Evolutionary conservation across 306 rosid genomes (phyloP).

Genomic region (Begonia fuchsioides): DNA sequence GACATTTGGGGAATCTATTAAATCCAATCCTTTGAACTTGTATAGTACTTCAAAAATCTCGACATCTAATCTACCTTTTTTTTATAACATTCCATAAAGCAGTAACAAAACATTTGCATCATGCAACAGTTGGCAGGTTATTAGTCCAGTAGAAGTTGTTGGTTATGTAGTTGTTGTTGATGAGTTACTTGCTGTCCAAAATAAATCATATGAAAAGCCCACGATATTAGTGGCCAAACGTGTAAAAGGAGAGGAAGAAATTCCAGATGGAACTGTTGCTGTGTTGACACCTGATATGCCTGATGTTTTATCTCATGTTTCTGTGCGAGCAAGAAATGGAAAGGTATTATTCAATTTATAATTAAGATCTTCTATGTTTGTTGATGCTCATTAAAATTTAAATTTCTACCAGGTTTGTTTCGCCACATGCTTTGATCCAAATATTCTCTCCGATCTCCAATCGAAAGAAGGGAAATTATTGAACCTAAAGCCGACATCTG

Average conservation of each 20-base stretch:
- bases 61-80: too few species aligned
- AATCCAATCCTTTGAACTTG: neutral
- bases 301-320: constrained; percentile 93
- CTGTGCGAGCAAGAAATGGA: constrained; percentile 98
- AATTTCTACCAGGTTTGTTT: constrained; percentile 65
- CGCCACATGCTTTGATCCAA: constrained; percentile 90
- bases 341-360: constrained; percentile 29
- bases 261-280: constrained; percentile 97
- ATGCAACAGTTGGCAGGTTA: constrained; percentile 91
- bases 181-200: constrained; percentile 85
- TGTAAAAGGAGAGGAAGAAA: constrained; percentile 96
- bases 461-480: constrained; percentile 56
- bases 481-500: constrained; percentile 63
- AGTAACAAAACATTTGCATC: constrained; percentile 21
- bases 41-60: neutral
- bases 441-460: constrained; percentile 57
- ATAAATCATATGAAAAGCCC: constrained; percentile 61
- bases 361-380: too few species aligned
- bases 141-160: constrained; percentile 77
- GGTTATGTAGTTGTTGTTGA: constrained; percentile 87
- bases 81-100: neutral
- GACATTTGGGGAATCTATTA: too few species aligned
- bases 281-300: constrained; percentile 99
- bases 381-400: too few species aligned
- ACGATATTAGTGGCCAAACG: constrained; percentile 79